Percentiles rank a stretch among this genome's conserved stretches.
Conservation (phyloP, 257 asterid species). For the Solanum dulcamara region DNA sequence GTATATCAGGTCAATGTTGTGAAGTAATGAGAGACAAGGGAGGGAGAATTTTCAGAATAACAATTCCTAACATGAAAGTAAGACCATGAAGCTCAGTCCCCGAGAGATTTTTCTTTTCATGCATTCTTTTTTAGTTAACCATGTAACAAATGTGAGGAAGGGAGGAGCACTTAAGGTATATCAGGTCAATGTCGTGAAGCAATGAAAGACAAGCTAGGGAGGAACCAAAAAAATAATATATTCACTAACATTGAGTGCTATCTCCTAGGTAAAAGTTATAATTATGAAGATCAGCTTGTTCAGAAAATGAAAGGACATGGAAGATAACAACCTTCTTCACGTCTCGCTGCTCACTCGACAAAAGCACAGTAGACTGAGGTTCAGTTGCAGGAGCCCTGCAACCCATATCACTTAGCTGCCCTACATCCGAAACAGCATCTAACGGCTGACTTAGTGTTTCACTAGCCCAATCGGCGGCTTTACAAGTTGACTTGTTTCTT, state of each 20-base stretch:
- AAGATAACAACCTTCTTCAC: slow-evolving; percentile 29
- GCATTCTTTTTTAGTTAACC: neutral
- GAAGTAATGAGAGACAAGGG: neutral
- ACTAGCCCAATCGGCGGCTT: slow-evolving; percentile 23
- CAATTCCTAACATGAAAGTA: neutral
- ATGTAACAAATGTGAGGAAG: neutral
- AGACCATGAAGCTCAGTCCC: neutral
- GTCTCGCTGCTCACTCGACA: slow-evolving; percentile 18
- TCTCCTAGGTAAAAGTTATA: neutral
- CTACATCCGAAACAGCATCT: slow-evolving; percentile 28
- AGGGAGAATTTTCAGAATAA: neutral
- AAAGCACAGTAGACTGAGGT: slow-evolving; percentile 19
- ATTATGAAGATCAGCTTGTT: neutral
- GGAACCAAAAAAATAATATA: neutral
- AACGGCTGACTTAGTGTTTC: slow-evolving; percentile 32
- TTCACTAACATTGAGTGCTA: neutral
- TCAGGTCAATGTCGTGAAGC: neutral
- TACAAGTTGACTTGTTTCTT: slow-evolving; percentile 31
- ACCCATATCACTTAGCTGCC: slow-evolving; percentile 19
- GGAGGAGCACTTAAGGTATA: neutral
- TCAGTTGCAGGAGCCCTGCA: slow-evolving; percentile 21
- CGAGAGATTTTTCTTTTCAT: neutral
- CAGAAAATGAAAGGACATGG: neutral
- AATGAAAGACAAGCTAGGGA: neutral
- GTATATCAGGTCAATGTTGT: neutral